A percentile compares a stretch with the other conserved stretches of the same genome.
phyloP scores from a whole-genome alignment of 2,329 filamentous ascomycete species.

The Tolypocladium pustulatum region DNA sequence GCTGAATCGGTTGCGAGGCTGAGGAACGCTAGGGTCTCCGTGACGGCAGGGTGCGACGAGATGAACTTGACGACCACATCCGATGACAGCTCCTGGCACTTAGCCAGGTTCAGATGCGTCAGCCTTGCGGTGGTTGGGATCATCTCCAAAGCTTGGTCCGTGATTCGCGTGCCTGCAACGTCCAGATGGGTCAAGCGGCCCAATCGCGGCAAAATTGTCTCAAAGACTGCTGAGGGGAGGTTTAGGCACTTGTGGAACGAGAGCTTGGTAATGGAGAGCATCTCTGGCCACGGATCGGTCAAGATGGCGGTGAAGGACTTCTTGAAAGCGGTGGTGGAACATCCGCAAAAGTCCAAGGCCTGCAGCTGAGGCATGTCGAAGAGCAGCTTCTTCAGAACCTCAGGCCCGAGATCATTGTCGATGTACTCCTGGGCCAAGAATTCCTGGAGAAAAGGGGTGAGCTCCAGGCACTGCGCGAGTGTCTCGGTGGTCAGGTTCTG shows the following conservation, averaged over 20 bases:
- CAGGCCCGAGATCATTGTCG: slow-evolving; percentile 61
- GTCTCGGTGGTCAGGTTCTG: slow-evolving; percentile 68
- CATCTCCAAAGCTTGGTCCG: slow-evolving; percentile 56
- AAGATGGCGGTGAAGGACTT: slow-evolving; percentile 50
- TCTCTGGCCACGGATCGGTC: slow-evolving; percentile 38
- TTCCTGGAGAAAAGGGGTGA: slow-evolving; percentile 65
- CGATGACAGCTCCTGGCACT: slow-evolving; percentile 61
- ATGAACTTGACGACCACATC: slow-evolving; percentile 60
- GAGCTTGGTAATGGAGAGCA: slow-evolving; percentile 53
- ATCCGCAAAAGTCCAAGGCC: slow-evolving; percentile 69
- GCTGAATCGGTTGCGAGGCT: slow-evolving; percentile 64
- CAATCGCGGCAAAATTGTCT: slow-evolving; percentile 61
- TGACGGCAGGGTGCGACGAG: slow-evolving; percentile 58
- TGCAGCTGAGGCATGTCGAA: slow-evolving; percentile 52
- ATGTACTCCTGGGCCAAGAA: slow-evolving; percentile 74
- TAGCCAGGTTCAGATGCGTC: slow-evolving; percentile 69
- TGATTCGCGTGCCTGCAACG: slow-evolving; percentile 68
- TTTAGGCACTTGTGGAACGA: slow-evolving; percentile 72
- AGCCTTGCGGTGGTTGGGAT: slow-evolving; percentile 63
- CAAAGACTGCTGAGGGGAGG: slow-evolving; percentile 56
- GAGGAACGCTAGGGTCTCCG: slow-evolving; percentile 54
- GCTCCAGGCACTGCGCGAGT: slow-evolving; percentile 57
- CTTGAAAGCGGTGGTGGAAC: slow-evolving; percentile 58
- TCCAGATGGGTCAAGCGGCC: slow-evolving; percentile 64
- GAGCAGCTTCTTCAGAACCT: slow-evolving; percentile 61